These are phyloP conservation scores for Colletotrichum tropicicola DNA, from an alignment of 2,329 filamentous ascomycete species.

Conservation along the genomic window DNA sequence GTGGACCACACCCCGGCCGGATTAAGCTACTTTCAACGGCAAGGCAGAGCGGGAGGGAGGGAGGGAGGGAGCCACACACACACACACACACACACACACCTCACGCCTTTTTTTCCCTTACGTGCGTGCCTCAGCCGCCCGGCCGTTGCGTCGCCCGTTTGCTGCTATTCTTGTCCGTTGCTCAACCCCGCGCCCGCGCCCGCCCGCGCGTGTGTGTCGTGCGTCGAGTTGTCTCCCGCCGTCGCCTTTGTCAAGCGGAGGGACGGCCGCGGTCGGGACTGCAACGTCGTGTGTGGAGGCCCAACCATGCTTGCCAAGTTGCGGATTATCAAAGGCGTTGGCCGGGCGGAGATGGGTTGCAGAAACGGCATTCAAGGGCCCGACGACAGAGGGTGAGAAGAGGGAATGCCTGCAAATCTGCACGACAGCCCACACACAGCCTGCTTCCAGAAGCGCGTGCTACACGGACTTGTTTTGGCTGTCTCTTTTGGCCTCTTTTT, in stretches of 20 bases:
- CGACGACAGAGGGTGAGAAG: no score
- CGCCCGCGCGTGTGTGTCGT: background rate
- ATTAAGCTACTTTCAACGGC: background rate
- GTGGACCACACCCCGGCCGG: background rate
- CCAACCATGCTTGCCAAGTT: no score
- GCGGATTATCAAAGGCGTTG: no score
- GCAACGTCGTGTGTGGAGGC: no score
- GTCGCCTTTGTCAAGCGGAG: background rate
- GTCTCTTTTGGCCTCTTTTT: no score
- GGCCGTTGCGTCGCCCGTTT: constrained; percentile 15
- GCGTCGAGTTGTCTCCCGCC: background rate
- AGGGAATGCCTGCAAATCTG: no score
- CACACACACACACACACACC: background rate
- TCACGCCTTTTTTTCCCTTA: background rate
- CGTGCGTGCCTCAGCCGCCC: constrained; percentile 14
- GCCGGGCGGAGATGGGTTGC: no score
- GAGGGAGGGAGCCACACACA: constrained; percentile 9
- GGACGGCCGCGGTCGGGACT: background rate
- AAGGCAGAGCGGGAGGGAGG: constrained; percentile 12
- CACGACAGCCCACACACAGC: no score
- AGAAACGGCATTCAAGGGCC: no score
- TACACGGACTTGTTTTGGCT: no score
- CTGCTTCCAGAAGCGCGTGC: no score
- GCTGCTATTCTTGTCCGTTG: constrained; percentile 16
- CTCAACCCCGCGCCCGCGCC: background rate